Base-by-base conservation (phyloP, 1,284 basidiomycete species). In the Cutaneotrichosporon cyanovorans region DNA sequence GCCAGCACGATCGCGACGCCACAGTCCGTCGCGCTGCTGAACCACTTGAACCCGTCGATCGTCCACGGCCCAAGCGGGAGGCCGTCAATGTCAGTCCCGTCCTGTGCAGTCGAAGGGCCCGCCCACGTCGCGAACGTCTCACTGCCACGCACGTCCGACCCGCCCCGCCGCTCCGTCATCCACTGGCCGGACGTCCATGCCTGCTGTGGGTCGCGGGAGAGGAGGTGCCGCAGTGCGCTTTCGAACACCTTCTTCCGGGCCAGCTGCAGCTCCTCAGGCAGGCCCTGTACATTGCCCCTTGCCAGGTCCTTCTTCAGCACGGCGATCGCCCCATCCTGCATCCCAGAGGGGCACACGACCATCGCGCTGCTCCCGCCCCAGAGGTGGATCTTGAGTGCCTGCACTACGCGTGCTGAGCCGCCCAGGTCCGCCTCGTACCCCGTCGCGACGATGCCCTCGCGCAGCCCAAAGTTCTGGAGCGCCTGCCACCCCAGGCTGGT, bases 121-220 rank as follows among this genome's bases (percentile, higher is more conserved):
- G 37, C 48, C 36, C 40, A 50, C 3, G 23, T 20, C 14, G 48
- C 52, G n/a, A 47, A 72, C 0, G 84, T 88, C 66, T 88, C 86
- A 3, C 82, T 84, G 43, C 79, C 77, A 2, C 81, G 82, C 10
- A 88, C 79, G 57, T 87, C 85, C 1, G 82, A 85, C 1, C 85
- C 85, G 35, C 85, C 85, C 5, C 82, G 77, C 19, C 81, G 78
- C 79, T 85, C 84, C 2, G 84, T 86, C 84, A 85, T 86, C 84
- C 84, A 87, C 69, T 87, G 85, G 0, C 85, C 86, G 9, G 84
- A 78, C 0, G 81, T 84, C 60, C 81, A 87, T 0, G 83, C 82
- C 21, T 68, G 52, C 0, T 69, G 58, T 1, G 83, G 78, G 62
- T 87, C 78, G 1, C 32, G 30, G 14, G 45, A 45, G 11, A 51